Evolutionary conservation across 208 protist species (phyloP), one percentile per base, ranked within the genome.

Genomic region (Trypanosoma boissoni): DNA sequence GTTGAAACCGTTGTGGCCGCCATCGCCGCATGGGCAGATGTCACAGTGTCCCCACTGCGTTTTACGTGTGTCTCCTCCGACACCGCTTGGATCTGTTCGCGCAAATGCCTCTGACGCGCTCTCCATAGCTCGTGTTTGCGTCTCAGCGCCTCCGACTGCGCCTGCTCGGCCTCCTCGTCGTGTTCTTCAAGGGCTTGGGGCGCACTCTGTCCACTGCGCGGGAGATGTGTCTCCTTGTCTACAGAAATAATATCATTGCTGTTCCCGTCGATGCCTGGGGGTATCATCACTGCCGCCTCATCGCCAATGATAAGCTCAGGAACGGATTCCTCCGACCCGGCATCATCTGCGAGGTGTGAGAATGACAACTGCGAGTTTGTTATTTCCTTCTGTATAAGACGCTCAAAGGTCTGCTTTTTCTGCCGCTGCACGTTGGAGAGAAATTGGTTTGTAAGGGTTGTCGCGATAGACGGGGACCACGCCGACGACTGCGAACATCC

Each of bases 111-210:
- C 62, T 91, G 81, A 42, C 78, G 69, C 50, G 92, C 62, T 46
- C 85, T 83, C 83, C 83, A 87, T 3, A 94, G 80, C 45, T 94
- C 79, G 32, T 91, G 84, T 45, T 84, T 84, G n/a, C 87, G 80
- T 21, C 76, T 39, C 0, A 91, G 64, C 2, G 83, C 72, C 0
- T 69, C 58, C 0, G 64, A 65, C 12, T 48, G 23, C 7, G 60
- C 70, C 41, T 68, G 57, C 46, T 83, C 76, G 14, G 49, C 55
- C 18, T 52, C 59, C 27, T 72, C 64, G 36, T 67, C 58, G 4
- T 54, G 28, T 31, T 54, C 46, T 14, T 41, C 31, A 45, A 60
- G 34, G 14, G 52, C 39, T 49, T 41, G 27, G 2, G 42, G 54
- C 3, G 37, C 44, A n/a, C 18, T 48, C 18, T 9, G 10, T 2